A percentile compares a stretch with the other conserved stretches of the same genome.
These are phyloP conservation scores for Cystobasidium pallidum DNA, from an alignment of 1,284 basidiomycete species.

Conservation along the genomic window DNA sequence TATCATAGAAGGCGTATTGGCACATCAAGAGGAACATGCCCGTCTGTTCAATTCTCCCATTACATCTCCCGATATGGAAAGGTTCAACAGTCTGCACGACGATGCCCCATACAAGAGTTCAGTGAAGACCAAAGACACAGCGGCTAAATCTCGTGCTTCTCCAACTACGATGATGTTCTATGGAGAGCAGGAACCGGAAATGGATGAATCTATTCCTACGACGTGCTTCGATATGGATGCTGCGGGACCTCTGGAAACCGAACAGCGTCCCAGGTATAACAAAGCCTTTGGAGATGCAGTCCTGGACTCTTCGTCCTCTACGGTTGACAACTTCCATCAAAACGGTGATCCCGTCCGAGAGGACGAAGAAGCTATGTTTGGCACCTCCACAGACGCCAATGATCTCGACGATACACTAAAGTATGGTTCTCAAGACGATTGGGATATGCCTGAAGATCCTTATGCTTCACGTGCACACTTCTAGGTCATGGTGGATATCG, in stretches of 20 bases:
- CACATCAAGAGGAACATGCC: slow-evolving; percentile 29
- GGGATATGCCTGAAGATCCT: slow-evolving; percentile 22
- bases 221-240: slow-evolving; percentile 47
- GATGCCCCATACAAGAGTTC: background rate
- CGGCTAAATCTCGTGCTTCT: slow-evolving; percentile 25
- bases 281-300: background rate
- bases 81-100: slow-evolving; percentile 24
- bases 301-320: background rate
- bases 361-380: background rate
- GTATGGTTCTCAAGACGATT: background rate
- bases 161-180: background rate
- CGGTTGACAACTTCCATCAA: background rate
- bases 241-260: slow-evolving; percentile 47
- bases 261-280: slow-evolving; percentile 31
- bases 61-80: background rate
- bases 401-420: background rate
- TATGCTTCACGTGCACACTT: background rate
- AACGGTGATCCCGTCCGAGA: background rate
- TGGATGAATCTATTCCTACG: background rate
- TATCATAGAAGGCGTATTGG: slow-evolving; percentile 24
- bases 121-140: background rate
- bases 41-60: slow-evolving; percentile 1
- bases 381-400: background rate
- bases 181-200: background rate
- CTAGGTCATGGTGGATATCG: too few relatives aligned